Base-by-base conservation (phyloP, 108 stramenopile species). In the Pseudonitzschia multiseries region DNA sequence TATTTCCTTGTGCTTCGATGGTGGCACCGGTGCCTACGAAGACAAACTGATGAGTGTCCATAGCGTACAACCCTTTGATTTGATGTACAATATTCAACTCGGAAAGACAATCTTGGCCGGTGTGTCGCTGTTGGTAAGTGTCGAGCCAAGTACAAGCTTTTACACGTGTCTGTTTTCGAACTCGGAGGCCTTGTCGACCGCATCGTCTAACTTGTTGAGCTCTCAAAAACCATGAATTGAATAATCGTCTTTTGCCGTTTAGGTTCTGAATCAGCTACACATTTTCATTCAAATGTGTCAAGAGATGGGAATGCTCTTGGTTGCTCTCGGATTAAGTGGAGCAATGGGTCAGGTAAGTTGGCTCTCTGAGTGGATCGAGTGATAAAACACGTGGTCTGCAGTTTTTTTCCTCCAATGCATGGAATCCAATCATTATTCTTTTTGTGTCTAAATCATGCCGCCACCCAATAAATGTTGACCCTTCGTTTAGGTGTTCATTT, bases 21-120 rank as follows among this genome's bases (percentile, higher is more conserved):
- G 98, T 22, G 97, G 96, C 10, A 99, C 98, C 31, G 98, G 98
- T 21, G 98, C 98, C 8, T 99, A 99, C 83, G 98, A 99, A 81
- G 98, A 99, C 84, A 98, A 98, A 79, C 95, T 99, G 69, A 99
- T 99, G 98, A 82, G 84, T 50, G 96, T 95, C 28, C 93, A 97
- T 74, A 89, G 89, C 40, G 97, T 99, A 28, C 96, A 94, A 40
- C 98, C 98, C 42, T 99, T 99, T 80, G 97, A 98, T 79, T 84
- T 99, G 52, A 99, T 99, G 98, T 98, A 95, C 86, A 98, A 98
- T 74, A 99, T 99, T 68, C 98, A 99, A 75, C 84, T 99, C 76
- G 97, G 97, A 24, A 99, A 99, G 84, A 95, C 94, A 26, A 96
- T 98, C 42, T 71, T 98, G 53, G 96, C 96, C 0, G 96, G 95